Evolutionary conservation across 2,329 filamentous ascomycete genomes (phyloP).

Genomic region (Tolypocladium paradoxum): DNA sequence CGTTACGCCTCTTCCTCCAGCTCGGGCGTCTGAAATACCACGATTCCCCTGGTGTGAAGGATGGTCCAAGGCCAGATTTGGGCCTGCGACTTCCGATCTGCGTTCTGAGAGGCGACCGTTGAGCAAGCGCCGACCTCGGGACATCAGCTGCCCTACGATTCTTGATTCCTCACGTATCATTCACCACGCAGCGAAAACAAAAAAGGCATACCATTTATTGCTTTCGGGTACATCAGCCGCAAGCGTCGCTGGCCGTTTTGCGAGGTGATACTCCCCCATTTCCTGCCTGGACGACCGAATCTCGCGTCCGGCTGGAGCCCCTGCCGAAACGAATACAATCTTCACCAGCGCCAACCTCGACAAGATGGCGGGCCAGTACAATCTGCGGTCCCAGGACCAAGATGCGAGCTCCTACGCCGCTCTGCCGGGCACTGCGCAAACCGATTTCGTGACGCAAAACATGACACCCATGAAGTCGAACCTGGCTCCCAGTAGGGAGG

Average conservation of each 20-base stretch:
- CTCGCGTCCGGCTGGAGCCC: background rate
- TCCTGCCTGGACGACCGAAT: background rate
- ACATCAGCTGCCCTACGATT: background rate
- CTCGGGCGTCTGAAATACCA: background rate
- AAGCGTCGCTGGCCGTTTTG: background rate
- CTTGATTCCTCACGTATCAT: background rate
- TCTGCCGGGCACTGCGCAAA: conserved; percentile 20
- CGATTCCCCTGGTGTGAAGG: background rate
- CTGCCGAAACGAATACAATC: background rate
- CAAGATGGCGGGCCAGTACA: conserved; percentile 19
- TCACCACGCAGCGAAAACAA: background rate
- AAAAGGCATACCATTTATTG: background rate
- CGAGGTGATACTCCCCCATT: background rate
- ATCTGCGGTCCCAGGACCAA: conserved; percentile 16
- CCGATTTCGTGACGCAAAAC: conserved; percentile 18
- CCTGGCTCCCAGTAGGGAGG: conserved; percentile 12
- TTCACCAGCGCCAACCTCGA: background rate
- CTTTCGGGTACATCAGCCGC: background rate
- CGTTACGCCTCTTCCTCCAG: background rate
- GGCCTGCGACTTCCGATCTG: background rate
- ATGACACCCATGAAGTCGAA: conserved; percentile 20
- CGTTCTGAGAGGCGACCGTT: background rate
- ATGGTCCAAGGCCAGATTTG: background rate
- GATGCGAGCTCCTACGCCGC: conserved; percentile 17
- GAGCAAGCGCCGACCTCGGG: background rate